Percentiles rank a stretch among this genome's conserved stretches.
Conservation (phyloP, 257 asterid genomes). For the Perilla frutescens region DNA sequence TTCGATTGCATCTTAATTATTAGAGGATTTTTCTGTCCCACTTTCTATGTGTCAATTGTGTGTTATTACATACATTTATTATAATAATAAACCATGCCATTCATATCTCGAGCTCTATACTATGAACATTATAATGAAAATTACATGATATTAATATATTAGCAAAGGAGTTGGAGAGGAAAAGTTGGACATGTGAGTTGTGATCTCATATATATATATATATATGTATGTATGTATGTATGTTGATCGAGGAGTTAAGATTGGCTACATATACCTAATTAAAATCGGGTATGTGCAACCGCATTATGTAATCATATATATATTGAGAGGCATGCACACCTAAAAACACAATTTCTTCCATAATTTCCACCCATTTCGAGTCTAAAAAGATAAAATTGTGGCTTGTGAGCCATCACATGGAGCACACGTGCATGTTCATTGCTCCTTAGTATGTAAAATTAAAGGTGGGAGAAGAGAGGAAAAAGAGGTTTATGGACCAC, state of each 20-base stretch:
- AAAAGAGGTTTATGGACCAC: conserved; percentile 36
- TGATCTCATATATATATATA: background rate
- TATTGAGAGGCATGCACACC: conserved; percentile 24
- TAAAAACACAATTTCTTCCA: conserved; percentile 22
- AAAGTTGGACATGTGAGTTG: background rate
- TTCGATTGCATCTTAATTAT: too few species aligned
- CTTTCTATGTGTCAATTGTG: too few species aligned
- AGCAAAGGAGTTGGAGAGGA: too few species aligned
- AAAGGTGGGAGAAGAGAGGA: conserved; percentile 10
- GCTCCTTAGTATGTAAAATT: conserved; percentile 9
- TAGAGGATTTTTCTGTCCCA: too few species aligned
- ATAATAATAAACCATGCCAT: too few species aligned
- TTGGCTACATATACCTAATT: conserved; percentile 8
- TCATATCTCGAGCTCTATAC: too few species aligned
- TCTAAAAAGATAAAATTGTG: background rate
- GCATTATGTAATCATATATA: conserved; percentile 23
- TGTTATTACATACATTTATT: too few species aligned
- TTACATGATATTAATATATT: too few species aligned
- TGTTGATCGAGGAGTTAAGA: conserved; percentile 10
- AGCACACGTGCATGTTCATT: conserved; percentile 41
- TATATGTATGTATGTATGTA: background rate
- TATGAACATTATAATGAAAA: too few species aligned
- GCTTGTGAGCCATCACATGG: conserved; percentile 36
- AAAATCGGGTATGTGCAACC: background rate
- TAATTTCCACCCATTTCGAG: conserved; percentile 4